A percentile compares a stretch with the other conserved stretches of the same genome.
These are phyloP conservation scores for Yamadazyma buinensis DNA, from an alignment of 1,139 yeast species.

Conservation along the genomic window DNA sequence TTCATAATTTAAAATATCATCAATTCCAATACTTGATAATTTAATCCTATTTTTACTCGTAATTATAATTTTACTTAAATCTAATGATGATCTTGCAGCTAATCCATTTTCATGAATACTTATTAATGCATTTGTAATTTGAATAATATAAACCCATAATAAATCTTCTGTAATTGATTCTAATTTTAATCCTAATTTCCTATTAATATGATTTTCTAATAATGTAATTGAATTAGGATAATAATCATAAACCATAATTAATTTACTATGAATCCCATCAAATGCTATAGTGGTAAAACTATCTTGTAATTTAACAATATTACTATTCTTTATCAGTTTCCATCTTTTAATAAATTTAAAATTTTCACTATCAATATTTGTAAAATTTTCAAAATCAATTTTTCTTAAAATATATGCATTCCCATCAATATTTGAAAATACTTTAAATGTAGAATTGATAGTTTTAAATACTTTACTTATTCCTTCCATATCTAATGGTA, in stretches of 20 bases:
- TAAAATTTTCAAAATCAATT: conserved; percentile 47
- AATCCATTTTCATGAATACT: conserved; percentile 61
- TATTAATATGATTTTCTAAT: conserved; percentile 30
- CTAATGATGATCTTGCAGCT: conserved; percentile 57
- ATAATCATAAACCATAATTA: conserved; percentile 39
- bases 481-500: conserved; percentile 71
- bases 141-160: conserved; percentile 75
- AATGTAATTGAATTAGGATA: conserved; percentile 36
- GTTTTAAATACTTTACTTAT: conserved; percentile 56
- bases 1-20: conserved; percentile 57
- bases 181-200: conserved; percentile 30
- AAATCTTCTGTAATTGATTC: conserved; percentile 57
- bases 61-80: conserved; percentile 66
- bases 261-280: conserved; percentile 56
- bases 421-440: conserved; percentile 77
- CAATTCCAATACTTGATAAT: conserved; percentile 66
- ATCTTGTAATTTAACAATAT: conserved; percentile 66
- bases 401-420: conserved; percentile 72
- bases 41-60: conserved; percentile 71
- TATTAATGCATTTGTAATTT: conserved; percentile 63
- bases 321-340: conserved; percentile 50
- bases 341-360: conserved; percentile 37
- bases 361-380: conserved; percentile 57
- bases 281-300: conserved; percentile 88
- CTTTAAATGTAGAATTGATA: conserved; percentile 69